A percentile compares a stretch with the other conserved stretches of the same genome.
Evolutionary conservation across 768 basidiomycete species (phyloP).

Genomic region (Amanita brunnescens): DNA sequence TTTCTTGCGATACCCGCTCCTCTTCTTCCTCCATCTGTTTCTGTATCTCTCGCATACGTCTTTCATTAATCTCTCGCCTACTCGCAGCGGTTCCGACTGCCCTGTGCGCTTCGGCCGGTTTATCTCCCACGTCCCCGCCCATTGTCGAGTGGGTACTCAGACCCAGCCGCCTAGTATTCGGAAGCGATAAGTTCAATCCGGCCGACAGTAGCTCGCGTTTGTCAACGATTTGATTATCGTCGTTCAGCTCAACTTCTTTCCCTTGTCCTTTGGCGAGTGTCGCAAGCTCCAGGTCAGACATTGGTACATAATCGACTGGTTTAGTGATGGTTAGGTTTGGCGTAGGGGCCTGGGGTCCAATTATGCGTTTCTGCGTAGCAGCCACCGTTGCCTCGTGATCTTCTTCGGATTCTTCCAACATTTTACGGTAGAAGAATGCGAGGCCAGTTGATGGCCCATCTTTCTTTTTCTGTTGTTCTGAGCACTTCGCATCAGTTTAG

Average conservation of each 20-base stretch:
- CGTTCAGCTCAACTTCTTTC: slow-evolving; percentile 86
- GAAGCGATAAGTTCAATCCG: slow-evolving; percentile 83
- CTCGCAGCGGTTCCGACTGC: slow-evolving; percentile 81
- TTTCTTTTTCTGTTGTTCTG: slow-evolving; percentile 56
- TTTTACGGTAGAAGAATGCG: slow-evolving; percentile 73
- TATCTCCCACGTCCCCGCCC: slow-evolving; percentile 12
- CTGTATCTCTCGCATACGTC: slow-evolving; percentile 70
- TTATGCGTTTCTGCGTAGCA: slow-evolving; percentile 52
- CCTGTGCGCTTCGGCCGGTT: slow-evolving; percentile 44
- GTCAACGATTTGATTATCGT: slow-evolving; percentile 96
- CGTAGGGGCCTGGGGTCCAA: slow-evolving; percentile 55
- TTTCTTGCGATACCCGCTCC: slow-evolving; percentile 47
- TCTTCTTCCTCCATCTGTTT: slow-evolving; percentile 73
- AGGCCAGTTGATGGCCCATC: slow-evolving; percentile 59
- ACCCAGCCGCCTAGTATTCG: slow-evolving; percentile 69
- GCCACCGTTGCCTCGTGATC: slow-evolving; percentile 83
- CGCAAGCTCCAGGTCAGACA: slow-evolving; percentile 71
- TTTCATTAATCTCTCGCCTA: slow-evolving; percentile 73
- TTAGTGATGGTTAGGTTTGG: slow-evolving; percentile 71
- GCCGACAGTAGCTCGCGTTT: slow-evolving; percentile 87
- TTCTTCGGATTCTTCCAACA: slow-evolving; percentile 72
- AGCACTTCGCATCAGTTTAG: slow-evolving; percentile 11
- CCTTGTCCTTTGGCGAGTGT: slow-evolving; percentile 62
- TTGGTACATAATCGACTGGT: slow-evolving; percentile 51
- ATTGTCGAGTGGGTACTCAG: slow-evolving; percentile 22